Evolutionary conservation across 495 filamentous ascomycete genomes (phyloP), one percentile per base, ranked within the genome.

Genomic region (Penicillium psychrofluorescens): DNA sequence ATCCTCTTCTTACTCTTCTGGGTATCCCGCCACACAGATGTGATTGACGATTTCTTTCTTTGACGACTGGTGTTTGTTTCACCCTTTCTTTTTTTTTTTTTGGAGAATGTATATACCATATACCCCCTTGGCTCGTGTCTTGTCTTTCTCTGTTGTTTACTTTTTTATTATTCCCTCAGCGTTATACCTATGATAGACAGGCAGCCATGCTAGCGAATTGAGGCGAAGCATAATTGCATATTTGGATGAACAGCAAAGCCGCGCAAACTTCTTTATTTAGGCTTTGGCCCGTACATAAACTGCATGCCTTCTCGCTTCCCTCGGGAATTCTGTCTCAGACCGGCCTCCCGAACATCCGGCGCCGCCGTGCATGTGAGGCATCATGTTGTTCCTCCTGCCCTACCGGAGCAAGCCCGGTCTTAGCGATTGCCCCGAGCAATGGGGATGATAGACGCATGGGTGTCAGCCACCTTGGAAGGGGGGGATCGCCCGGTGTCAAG

Each of bases 21-120:
- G 48, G 13, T 61, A 52, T 48, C 38, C 53, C 11, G 49, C 55
- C 11, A 22, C 22, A 6, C 50, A 40, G 42, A 59, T 56, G 56
- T 54, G 56, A 57, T 54, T 35, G 29, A 40, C 36, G 40, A 38
- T 34, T 41, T 10, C n/a, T 30, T 29, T 27, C 29, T 33, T 33
- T 28, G 32, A 30, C 22, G 16, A 30, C 48, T 29, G 32, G 39
- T 8, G 11, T n/a, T 29, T 37, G 7, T 46, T 29, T 31, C 29
- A 28, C n/a, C 12, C 10, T 38, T 29, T 41, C 11, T 11, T 29
- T 44, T 45, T 41, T 34, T 40, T 11, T 29, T 44, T 45, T 41
- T 34, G 38, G 22, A 22, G 32, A 34, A 12, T 34, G 32, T 12
- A 34, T 34, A 34, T 34, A 34, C 32, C 32, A 2, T 34, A 10